Percentiles rank a stretch among this genome's conserved stretches.
These are phyloP conservation scores for Catunica adiposa DNA, from an alignment of 2,329 filamentous ascomycete species.

Conservation along the genomic window DNA sequence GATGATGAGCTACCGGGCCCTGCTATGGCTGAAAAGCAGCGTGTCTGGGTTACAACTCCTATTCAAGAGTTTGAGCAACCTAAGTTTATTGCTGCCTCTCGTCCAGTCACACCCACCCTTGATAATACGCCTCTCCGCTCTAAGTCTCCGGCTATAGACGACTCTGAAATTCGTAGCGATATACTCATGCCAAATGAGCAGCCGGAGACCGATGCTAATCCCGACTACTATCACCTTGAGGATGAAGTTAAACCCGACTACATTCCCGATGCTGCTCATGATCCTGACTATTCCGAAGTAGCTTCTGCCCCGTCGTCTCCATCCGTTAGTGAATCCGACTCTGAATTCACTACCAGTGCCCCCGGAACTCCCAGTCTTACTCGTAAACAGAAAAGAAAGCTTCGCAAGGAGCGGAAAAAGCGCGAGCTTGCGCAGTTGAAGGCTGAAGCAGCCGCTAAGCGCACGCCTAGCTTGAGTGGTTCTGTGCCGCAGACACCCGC, in stretches of 20 bases:
- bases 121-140: too few relatives aligned
- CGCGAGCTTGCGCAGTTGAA: not conserved
- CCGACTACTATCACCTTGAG: not conserved
- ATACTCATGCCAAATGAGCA: too few relatives aligned
- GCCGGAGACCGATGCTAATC: too few relatives aligned
- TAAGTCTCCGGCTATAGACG: too few relatives aligned
- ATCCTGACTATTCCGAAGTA: not conserved
- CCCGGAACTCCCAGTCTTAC: constrained; percentile 9
- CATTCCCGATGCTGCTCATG: not conserved
- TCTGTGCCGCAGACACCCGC: not conserved
- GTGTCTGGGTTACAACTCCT: not conserved
- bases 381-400: constrained; percentile 19
- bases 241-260: not conserved
- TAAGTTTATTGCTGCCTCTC: too few relatives aligned
- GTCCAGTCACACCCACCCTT: too few relatives aligned
- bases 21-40: not conserved
- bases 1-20: not conserved
- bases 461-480: not conserved
- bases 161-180: too few relatives aligned
- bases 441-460: not conserved
- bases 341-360: not conserved
- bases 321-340: not conserved
- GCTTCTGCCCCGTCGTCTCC: not conserved
- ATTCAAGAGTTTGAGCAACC: not conserved
- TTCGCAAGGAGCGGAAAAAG: constrained; percentile 17